Base-by-base conservation (phyloP, 1,284 basidiomycete species). In the Somion occarium region DNA sequence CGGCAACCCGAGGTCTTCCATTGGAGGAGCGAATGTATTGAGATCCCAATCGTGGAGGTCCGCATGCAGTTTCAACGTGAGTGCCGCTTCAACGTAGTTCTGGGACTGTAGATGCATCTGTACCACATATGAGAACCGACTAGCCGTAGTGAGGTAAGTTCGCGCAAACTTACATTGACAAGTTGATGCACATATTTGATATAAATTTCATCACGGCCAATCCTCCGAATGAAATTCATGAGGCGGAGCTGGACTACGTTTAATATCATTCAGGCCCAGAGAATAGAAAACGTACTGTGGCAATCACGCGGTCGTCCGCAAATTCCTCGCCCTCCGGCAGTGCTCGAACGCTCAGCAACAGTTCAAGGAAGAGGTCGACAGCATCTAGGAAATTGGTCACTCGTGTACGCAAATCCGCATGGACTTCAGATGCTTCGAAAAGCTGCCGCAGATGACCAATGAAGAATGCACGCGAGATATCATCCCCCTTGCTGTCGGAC, bases 141-240 rank as follows among this genome's bases (percentile, higher is more conserved):
- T n/a, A 13, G 26, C 45, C 41, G 25, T n/a, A n/a, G n/a, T n/a
- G n/a, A n/a, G n/a, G n/a, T n/a, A n/a, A n/a, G n/a, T n/a, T n/a
- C n/a, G n/a, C n/a, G n/a, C n/a, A n/a, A 13, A 65, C 82, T 64
- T 63, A 92, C 90, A 61, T 93, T 91, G 49, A 95, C 91, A 18
- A 97, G 83, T 63, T 96, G 91, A 63, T 97, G 91, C 19, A 96
- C 91, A 65, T 96, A 97, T 77, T 93, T 91, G 69, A 94, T 89
- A 64, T 94, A 93, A 53, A 93, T 90, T 61, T 93, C 91, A 61
- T 91, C 87, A 23, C 91, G 78, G 19, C 91, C 91, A 53, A 93
- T 91, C 34, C 86, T 79, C 26, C 88, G 79, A 60, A 93, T 91
- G 66, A 94, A 95, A 65, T 90, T 89, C 91, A 97, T 94, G 54